phyloP scores from a whole-genome alignment of 352 stramenopile genomes.

The Peronospora destructor region DNA sequence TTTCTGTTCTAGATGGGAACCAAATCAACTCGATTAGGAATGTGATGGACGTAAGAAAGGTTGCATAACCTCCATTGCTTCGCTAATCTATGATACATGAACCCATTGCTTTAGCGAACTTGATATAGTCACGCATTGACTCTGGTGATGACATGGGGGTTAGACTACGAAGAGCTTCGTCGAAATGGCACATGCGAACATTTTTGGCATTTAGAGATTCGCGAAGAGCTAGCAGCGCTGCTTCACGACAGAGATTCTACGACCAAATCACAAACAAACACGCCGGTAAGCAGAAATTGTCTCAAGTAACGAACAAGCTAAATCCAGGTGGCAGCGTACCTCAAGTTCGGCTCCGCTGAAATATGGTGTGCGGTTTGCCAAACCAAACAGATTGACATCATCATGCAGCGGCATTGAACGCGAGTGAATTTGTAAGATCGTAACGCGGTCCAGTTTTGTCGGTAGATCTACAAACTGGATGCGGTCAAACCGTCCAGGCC shows the following conservation, averaged over 20 bases:
- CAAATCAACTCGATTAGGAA: neutral
- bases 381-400: constrained; percentile 53
- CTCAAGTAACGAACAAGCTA: neutral
- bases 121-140: constrained; percentile 48
- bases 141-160: constrained; percentile 49
- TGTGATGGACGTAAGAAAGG: neutral
- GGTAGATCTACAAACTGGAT: constrained; percentile 94
- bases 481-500: constrained; percentile 93
- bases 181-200: constrained; percentile 60
- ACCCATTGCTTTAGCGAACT: constrained; percentile 60
- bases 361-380: constrained; percentile 46
- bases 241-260: constrained; percentile 84
- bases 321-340: constrained; percentile 26
- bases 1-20: constrained; percentile 33
- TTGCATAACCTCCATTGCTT: constrained; percentile 15
- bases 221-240: constrained; percentile 61
- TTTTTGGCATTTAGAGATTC: constrained; percentile 49
- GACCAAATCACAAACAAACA: constrained; percentile 8
- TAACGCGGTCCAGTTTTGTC: constrained; percentile 36
- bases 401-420: constrained; percentile 46
- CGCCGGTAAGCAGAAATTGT: constrained; percentile 1
- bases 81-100: constrained; percentile 28
- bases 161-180: constrained; percentile 38
- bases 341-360: constrained; percentile 87
- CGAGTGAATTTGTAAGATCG: constrained; percentile 78